Base-by-base conservation (phyloP, 148 eudicot genomes). In the Persicaria maculosa region DNA sequence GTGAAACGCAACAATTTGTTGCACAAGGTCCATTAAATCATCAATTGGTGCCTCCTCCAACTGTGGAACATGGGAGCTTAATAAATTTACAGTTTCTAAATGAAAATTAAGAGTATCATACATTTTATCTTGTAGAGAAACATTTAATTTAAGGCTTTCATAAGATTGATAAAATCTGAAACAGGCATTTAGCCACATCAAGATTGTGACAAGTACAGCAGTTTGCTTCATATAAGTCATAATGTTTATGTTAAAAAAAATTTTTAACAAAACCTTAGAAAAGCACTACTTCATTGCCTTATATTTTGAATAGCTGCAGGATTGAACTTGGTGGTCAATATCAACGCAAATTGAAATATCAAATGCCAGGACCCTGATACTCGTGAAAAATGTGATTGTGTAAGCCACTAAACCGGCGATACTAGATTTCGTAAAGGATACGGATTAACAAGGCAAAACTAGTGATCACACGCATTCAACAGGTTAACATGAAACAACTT, bases 1-100 rank as follows among this genome's bases (percentile, higher is more conserved):
- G 76, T 92, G 96, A 74, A 95, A 90, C 50, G 83, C 88, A 81
- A 90, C 90, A 79, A 95, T 90, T 80, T 95, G 92, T 73, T 84
- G 87, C 14, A 95, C 93, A 73, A 90, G 91, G 64, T 81, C 91
- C 89, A 85, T 84, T 72, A 95, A 77, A 83, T 95, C 96, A 72
- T 90, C 90, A 69, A 84, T 74, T 50, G 86, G 61, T 14, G 74
- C 86, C 67, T 85, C 96, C 77, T 92, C 94, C 48, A 55, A 77
- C 98, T 95, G 88, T 74, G 74, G 78, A n/a, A 45, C 3, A 4
- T 12, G 4, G 10, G 7, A 31, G 7, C 44, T 62, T 62, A 9
- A 36, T 25, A 65, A 36, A 0, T 65, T 40, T 36, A 65, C 47
- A 65, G 5, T 4, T 40, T 40, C 6, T 65, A 14, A 65, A 7